Conservation (phyloP, 192 early-diverging fungal species). For the Lobosporangium transversale region DNA sequence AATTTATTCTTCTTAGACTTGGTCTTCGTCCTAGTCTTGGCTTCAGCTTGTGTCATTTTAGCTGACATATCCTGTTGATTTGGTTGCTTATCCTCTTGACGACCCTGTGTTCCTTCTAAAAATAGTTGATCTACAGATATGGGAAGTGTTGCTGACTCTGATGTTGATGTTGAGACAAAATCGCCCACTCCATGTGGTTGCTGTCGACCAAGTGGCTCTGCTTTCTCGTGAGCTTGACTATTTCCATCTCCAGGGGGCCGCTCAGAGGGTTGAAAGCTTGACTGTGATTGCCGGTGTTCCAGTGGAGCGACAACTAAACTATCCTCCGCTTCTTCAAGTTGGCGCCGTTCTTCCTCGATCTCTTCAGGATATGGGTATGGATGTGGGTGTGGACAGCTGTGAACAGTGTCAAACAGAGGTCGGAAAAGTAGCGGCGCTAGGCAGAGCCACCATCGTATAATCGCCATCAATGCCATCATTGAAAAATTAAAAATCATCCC, state of each 20-base stretch:
- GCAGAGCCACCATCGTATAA: constrained; percentile 35
- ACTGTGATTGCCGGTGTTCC: neutral
- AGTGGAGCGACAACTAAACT: neutral
- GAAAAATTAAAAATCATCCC: constrained; percentile 15
- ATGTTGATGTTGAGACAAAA: neutral
- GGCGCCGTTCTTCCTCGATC: constrained; percentile 19
- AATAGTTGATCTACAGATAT: neutral
- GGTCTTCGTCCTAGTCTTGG: neutral
- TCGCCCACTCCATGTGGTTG: neutral
- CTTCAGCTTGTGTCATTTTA: neutral
- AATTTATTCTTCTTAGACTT: constrained; percentile 22
- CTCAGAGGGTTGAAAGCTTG: neutral
- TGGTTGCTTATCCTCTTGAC: neutral
- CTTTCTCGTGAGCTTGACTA: neutral
- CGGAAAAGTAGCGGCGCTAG: constrained; percentile 21
- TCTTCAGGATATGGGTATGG: constrained; percentile 47
- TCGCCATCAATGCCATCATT: constrained; percentile 34
- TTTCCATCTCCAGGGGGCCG: no score
- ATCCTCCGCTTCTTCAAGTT: constrained; percentile 7
- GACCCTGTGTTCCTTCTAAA: neutral
- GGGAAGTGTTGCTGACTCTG: neutral
- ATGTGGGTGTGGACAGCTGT: constrained; percentile 41
- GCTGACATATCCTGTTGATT: constrained; percentile 1
- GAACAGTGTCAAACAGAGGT: constrained; percentile 44
- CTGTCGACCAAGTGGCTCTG: neutral